These are phyloP conservation scores for Malassezia vespertilionis DNA, from an alignment of 1,284 basidiomycete species.

Conservation along the genomic window DNA sequence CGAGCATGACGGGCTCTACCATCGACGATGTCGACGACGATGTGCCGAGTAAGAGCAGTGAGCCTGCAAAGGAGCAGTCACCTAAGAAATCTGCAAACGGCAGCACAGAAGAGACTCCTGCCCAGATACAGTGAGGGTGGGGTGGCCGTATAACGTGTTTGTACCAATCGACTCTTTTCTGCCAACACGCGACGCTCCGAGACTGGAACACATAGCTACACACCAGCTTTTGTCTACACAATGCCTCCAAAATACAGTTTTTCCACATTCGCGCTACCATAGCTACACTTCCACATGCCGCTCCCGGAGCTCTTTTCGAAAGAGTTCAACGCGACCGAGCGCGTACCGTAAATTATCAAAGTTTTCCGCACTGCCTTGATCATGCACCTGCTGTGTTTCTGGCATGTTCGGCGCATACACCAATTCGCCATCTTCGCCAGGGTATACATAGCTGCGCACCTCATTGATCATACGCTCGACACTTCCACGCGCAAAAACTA, in stretches of 20 bases:
- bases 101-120: too few relatives aligned
- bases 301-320: constrained; percentile 27
- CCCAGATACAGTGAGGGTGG: too few relatives aligned
- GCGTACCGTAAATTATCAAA: constrained; percentile 43
- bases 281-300: too few relatives aligned
- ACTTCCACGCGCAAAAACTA: constrained; percentile 36
- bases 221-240: too few relatives aligned
- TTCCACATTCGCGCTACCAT: too few relatives aligned
- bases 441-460: background rate
- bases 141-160: too few relatives aligned
- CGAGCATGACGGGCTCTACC: constrained; percentile 51
- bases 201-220: constrained; percentile 1
- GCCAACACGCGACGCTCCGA: too few relatives aligned
- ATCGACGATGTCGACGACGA: constrained; percentile 77
- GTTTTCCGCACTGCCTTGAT: constrained; percentile 23
- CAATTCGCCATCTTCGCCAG: background rate
- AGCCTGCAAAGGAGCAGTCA: constrained; percentile 10
- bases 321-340: constrained; percentile 37
- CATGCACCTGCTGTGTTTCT: background rate
- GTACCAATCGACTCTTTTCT: too few relatives aligned
- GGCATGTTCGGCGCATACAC: background rate
- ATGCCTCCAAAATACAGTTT: too few relatives aligned
- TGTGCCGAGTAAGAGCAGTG: background rate
- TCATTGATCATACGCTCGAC: constrained; percentile 25
- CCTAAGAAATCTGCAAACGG: too few relatives aligned